phyloP scores from a whole-genome alignment of 148 eudicot species.

The Diospyros lotus region DNA sequence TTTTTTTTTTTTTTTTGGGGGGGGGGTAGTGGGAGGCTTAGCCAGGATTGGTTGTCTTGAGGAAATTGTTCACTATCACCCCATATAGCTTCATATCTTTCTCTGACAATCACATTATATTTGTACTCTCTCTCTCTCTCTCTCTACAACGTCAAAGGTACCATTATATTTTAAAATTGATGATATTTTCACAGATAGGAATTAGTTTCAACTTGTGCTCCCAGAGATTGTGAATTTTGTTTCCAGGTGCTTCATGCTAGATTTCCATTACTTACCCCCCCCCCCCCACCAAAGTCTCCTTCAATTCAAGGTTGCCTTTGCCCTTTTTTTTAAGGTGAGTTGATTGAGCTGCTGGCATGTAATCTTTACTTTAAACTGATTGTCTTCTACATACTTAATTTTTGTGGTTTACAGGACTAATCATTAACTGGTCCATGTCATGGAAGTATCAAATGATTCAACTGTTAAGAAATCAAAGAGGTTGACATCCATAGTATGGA shows the following conservation, averaged over 20 bases:
- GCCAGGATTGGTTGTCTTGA: too few species aligned
- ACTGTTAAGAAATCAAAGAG: slow-evolving; percentile 91
- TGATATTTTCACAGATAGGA: too few species aligned
- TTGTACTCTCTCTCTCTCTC: too few species aligned
- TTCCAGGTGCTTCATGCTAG: too few species aligned
- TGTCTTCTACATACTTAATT: not conserved
- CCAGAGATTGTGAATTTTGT: not conserved
- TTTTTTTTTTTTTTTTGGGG: too few species aligned
- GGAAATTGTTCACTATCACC: not conserved
- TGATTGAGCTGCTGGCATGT: not conserved
- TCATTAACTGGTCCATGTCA: slow-evolving; percentile 32
- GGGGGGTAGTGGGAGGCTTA: too few species aligned
- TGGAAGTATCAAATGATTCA: slow-evolving; percentile 66
- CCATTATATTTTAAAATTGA: too few species aligned
- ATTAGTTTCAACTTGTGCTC: too few species aligned
- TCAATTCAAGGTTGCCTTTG: not conserved
- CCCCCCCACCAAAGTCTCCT: not conserved
- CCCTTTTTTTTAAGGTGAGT: not conserved
- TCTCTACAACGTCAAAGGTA: too few species aligned
- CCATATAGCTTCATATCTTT: not conserved
- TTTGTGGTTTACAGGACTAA: slow-evolving; percentile 28
- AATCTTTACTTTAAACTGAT: not conserved
- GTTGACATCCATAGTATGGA: slow-evolving; percentile 92
- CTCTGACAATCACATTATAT: not conserved
- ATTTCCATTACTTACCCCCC: not conserved